A percentile compares a stretch with the other conserved stretches of the same genome.
phyloP scores from a whole-genome alignment of 148 eudicot species.

The Rhododendron henanense region DNA sequence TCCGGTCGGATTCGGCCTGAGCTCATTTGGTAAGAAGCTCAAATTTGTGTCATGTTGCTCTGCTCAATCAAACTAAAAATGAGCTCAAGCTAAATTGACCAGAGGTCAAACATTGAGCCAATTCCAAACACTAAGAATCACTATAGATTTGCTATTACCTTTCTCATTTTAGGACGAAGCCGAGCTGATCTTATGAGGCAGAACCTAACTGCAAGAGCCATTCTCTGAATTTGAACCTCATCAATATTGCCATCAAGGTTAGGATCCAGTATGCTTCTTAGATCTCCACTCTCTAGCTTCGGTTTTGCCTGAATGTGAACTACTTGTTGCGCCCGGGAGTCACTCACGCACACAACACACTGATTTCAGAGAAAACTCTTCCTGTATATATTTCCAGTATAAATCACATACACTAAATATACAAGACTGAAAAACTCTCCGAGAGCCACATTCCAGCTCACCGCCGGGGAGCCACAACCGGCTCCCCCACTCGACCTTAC shows the following conservation, averaged over 20 bases:
- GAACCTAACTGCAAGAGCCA: slow-evolving; percentile 74
- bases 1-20: not conserved
- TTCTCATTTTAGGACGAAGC: slow-evolving; percentile 79
- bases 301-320: slow-evolving; percentile 67
- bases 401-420: too few relatives aligned
- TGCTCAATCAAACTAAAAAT: not conserved
- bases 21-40: not conserved
- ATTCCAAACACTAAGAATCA: not conserved
- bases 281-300: slow-evolving; percentile 54
- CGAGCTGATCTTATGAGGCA: slow-evolving; percentile 80
- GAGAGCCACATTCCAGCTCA: too few relatives aligned
- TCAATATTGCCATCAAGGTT: slow-evolving; percentile 39
- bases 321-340: too few relatives aligned
- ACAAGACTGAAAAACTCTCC: too few relatives aligned
- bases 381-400: too few relatives aligned
- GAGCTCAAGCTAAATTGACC: not conserved
- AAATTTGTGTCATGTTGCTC: not conserved
- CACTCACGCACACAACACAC: too few relatives aligned
- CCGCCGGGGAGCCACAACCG: too few relatives aligned
- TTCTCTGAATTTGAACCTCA: slow-evolving; percentile 58
- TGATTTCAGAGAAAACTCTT: too few relatives aligned
- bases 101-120: not conserved
- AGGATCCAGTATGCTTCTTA: slow-evolving; percentile 58
- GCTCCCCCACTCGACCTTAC: too few relatives aligned
- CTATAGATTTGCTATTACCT: slow-evolving; percentile 35